Evolutionary conservation across 2,329 filamentous ascomycete species (phyloP), one percentile per base, ranked within the genome.

Genomic region (Ophiosphaerella korrae): DNA sequence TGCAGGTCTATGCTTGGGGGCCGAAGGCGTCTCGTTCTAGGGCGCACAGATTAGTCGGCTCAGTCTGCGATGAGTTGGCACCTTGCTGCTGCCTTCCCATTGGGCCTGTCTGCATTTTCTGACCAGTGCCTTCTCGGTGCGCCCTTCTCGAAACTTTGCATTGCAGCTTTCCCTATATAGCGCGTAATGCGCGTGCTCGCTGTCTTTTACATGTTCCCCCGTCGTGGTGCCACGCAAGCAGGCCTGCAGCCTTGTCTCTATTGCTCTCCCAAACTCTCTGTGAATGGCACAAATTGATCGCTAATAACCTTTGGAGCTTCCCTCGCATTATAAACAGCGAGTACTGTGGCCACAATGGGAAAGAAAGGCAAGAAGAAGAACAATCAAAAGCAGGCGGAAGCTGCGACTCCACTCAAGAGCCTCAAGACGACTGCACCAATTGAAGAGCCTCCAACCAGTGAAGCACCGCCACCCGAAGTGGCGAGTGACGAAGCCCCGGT

Each of bases 181-280:
- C 53, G 63, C 57, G 50, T 64, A 58, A 62, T 62, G 59, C 67
- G 68, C 69, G 62, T 71, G 64, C 63, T 58, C 58, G 58, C 58
- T 59, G 54, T 58, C 44, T 52, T 54, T 64, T 49, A 61, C 58
- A 64, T 62, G 60, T 63, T 71, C 62, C 54, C 60, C 55, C 55
- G 56, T 64, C 60, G 54, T 58, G 62, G 67, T 72, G 70, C 72
- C 67, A 73, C 71, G 70, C 68, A 69, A 70, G 66, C 70, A 70
- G 53, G 62, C 60, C 48, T 50, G 47, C 60, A 63, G 63, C 66
- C 57, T 61, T 54, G 62, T 58, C 50, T 58, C 60, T 50, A 58
- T 59, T 42, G 53, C 43, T 53, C 36, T 49, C 45, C 49, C 48
- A 49, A 49, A 58, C 42, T 51, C 42, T 42, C 42, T 56, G 58